Percentiles rank a stretch among this genome's conserved stretches.
phyloP scores from a whole-genome alignment of 257 asterid species.

The Rubia yunnanensis region DNA sequence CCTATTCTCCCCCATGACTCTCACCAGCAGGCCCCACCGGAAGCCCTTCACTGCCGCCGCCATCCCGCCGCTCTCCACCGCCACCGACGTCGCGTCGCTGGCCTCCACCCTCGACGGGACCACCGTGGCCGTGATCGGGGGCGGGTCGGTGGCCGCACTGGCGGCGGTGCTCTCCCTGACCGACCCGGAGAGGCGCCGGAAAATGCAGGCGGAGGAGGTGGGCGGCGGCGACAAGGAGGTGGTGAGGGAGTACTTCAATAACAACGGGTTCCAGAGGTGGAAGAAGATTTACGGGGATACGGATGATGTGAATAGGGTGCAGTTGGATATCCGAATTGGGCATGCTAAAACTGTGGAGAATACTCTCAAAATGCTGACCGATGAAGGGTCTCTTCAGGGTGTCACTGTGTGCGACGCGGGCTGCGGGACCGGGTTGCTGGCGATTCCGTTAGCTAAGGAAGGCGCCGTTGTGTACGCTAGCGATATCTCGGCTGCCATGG shows the following conservation, averaged over 20 bases:
- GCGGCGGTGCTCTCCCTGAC: constrained; percentile 67
- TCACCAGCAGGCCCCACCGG: constrained; percentile 25
- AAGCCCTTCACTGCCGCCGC: constrained; percentile 34
- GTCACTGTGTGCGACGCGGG: constrained; percentile 90
- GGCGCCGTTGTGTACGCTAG: constrained; percentile 82
- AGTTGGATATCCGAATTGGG: constrained; percentile 68
- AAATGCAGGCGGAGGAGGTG: constrained; percentile 83
- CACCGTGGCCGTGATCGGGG: constrained; percentile 59
- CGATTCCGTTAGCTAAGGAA: constrained; percentile 86
- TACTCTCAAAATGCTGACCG: constrained; percentile 69
- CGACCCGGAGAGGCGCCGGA: constrained; percentile 79
- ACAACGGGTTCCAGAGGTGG: constrained; percentile 92
- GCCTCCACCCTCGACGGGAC: constrained; percentile 46
- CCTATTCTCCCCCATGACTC: constrained; percentile 30
- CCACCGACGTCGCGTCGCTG: constrained; percentile 41
- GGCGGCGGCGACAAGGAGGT: constrained; percentile 97
- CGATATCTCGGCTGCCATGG: constrained; percentile 95
- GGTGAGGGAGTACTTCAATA: constrained; percentile 82
- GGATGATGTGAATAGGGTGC: constrained; percentile 78
- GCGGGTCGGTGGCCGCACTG: constrained; percentile 62
- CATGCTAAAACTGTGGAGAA: constrained; percentile 84
- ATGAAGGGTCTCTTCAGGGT: constrained; percentile 62
- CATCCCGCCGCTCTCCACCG: constrained; percentile 55
- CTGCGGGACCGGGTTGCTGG: constrained; percentile 77
- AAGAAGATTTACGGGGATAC: constrained; percentile 77